A percentile compares a stretch with the other conserved stretches of the same genome.
phyloP scores from a whole-genome alignment of 2,329 filamentous ascomycete species.

The Sclerotinia subarctica region DNA sequence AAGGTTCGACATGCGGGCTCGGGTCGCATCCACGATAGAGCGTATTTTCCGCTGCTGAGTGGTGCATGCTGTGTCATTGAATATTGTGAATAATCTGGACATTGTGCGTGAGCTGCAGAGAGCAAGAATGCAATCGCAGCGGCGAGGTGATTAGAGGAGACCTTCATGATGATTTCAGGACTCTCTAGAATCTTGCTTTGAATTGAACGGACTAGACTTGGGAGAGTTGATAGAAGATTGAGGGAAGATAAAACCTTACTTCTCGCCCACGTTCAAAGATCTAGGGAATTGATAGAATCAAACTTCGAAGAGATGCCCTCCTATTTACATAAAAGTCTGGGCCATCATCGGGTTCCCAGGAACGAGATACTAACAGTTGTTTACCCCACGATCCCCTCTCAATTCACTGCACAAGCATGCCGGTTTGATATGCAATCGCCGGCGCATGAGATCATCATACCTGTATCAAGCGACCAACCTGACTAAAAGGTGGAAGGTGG shows the following conservation, averaged over 20 bases:
- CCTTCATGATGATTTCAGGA: slow-evolving; percentile 1
- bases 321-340: slow-evolving; percentile 13
- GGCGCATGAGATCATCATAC: slow-evolving; percentile 18
- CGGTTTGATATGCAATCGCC: background rate
- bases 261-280: background rate
- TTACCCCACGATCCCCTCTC: slow-evolving; percentile 17
- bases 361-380: background rate
- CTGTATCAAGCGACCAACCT: background rate
- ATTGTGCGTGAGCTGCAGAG: slow-evolving; percentile 38
- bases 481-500: background rate
- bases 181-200: background rate
- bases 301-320: background rate
- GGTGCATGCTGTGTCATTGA: slow-evolving; percentile 61
- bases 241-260: background rate
- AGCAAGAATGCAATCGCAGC: background rate
- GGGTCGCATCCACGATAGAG: slow-evolving; percentile 78
- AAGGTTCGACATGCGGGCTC: slow-evolving; percentile 75
- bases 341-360: slow-evolving; percentile 1
- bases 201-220: background rate
- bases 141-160: background rate
- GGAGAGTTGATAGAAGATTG: background rate
- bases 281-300: background rate
- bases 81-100: slow-evolving; percentile 65
- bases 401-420: slow-evolving; percentile 4
- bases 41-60: slow-evolving; percentile 70